Evolutionary conservation across 306 rosid genomes (phyloP).

Genomic region (Gynostemma pentaphyllum): DNA sequence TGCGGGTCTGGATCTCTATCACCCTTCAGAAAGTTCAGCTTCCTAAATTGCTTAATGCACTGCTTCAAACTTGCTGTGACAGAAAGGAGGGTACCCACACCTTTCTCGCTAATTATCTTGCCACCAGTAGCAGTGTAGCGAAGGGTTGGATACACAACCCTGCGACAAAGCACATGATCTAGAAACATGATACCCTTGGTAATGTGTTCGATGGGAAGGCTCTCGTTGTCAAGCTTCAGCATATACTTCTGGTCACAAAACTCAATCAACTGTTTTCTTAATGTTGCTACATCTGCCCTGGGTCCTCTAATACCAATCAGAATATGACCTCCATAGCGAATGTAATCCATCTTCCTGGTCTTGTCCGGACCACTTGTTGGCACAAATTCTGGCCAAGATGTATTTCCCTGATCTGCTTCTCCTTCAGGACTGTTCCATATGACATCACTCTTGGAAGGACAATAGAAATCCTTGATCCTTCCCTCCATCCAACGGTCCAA

Average conservation of each 20-base stretch:
- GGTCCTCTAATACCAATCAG: conserved; percentile 87
- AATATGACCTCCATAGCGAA: conserved; percentile 82
- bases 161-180: conserved; percentile 81
- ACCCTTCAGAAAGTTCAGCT: conserved; percentile 75
- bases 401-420: conserved; percentile 80
- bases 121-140: conserved; percentile 94
- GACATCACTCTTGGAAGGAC: conserved; percentile 91
- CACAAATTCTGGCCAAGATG: conserved; percentile 97
- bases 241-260: conserved; percentile 82
- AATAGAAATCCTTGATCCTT: conserved; percentile 68
- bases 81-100: conserved; percentile 89
- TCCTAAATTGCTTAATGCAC: conserved; percentile 84
- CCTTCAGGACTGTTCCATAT: conserved; percentile 83
- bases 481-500: conserved; percentile 94
- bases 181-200: conserved; percentile 96
- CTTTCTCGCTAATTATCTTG: conserved; percentile 89
- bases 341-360: conserved; percentile 83
- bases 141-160: conserved; percentile 92
- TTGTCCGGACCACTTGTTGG: conserved; percentile 98
- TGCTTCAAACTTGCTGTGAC: conserved; percentile 92
- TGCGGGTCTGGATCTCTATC: conserved; percentile 97
- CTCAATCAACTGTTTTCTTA: conserved; percentile 83
- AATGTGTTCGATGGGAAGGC: conserved; percentile 89
- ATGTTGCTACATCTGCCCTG: conserved; percentile 69
- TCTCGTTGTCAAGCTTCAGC: conserved; percentile 89